Evolutionary conservation across 768 basidiomycete genomes (phyloP).

Genomic region (Macrocybe gigantea): DNA sequence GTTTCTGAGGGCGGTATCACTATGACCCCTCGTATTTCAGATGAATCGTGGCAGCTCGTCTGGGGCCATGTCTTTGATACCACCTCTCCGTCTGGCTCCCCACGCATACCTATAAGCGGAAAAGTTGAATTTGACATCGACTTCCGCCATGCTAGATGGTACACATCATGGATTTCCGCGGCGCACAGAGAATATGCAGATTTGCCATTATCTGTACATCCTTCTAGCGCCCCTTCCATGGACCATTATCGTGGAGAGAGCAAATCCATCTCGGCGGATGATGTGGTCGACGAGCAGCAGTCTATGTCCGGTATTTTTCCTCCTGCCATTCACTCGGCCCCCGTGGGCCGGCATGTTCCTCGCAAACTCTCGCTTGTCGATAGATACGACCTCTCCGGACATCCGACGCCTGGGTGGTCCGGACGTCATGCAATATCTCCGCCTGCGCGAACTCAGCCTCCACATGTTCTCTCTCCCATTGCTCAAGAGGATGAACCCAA

Average conservation of each 20-base stretch:
- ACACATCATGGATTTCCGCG: constrained; percentile 60
- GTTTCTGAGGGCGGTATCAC: constrained; percentile 48
- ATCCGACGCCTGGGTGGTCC: no score
- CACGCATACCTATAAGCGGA: constrained; percentile 60
- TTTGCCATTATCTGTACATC: constrained; percentile 27
- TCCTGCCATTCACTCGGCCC: constrained; percentile 22
- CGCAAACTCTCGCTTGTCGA: constrained; percentile 67
- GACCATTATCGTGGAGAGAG: constrained; percentile 53
- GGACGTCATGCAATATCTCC: constrained; percentile 26
- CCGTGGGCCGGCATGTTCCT: constrained; percentile 46
- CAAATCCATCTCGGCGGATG: constrained; percentile 37
- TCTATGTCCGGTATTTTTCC: no score
- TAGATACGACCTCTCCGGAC: constrained; percentile 36
- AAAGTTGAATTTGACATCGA: constrained; percentile 89
- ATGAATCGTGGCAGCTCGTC: constrained; percentile 70
- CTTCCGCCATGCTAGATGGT: constrained; percentile 71
- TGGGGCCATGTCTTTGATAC: constrained; percentile 60
- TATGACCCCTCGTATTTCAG: constrained; percentile 67
- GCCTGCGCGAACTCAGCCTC: constrained; percentile 21
- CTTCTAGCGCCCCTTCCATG: constrained; percentile 36
- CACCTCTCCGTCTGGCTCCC: constrained; percentile 21
- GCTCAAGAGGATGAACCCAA: constrained; percentile 56
- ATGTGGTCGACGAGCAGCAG: constrained; percentile 28
- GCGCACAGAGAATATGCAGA: constrained; percentile 38
- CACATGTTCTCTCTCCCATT: constrained; percentile 50